A percentile compares a stretch with the other conserved stretches of the same genome.
These are phyloP conservation scores for Neurospora intermedia DNA, from an alignment of 495 filamentous ascomycete species.

Conservation along the genomic window DNA sequence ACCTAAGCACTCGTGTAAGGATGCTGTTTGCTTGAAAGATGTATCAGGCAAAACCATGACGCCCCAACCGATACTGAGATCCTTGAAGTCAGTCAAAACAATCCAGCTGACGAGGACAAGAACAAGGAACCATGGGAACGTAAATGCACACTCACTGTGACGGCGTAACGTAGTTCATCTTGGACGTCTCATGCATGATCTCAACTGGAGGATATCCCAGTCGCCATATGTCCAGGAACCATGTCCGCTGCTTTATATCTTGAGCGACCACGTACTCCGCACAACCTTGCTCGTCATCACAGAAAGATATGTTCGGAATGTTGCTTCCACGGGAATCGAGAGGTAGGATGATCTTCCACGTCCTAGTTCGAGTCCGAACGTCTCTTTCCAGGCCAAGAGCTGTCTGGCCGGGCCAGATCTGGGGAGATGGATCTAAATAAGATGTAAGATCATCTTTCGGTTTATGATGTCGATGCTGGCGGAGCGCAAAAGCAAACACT, in stretches of 20 bases:
- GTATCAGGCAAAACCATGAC: constrained; percentile 34
- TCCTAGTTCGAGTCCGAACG: constrained; percentile 24
- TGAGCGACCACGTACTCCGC: constrained; percentile 59
- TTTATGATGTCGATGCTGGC: constrained; percentile 17
- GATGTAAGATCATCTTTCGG: not conserved
- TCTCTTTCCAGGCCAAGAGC: constrained; percentile 17
- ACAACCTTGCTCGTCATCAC: constrained; percentile 50
- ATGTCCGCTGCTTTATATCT: constrained; percentile 56
- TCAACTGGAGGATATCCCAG: constrained; percentile 7
- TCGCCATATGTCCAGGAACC: constrained; percentile 58
- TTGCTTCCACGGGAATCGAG: constrained; percentile 38
- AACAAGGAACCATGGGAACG: not conserved
- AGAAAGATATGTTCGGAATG: constrained; percentile 71
- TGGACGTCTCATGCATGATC: not conserved
- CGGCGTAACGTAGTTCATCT: not conserved
- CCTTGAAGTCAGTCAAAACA: constrained; percentile 2
- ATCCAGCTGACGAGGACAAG: not conserved
- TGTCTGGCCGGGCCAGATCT: constrained; percentile 6
- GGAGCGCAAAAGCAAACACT: constrained; percentile 65
- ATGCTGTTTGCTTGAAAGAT: constrained; percentile 27
- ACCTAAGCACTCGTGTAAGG: constrained; percentile 24
- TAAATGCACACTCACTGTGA: not conserved
- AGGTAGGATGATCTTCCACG: constrained; percentile 31
- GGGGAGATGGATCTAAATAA: constrained; percentile 7
- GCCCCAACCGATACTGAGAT: constrained; percentile 32